Evolutionary conservation across 2,329 filamentous ascomycete species (phyloP), one percentile per base, ranked within the genome.

Genomic region (Colletotrichum shisoi): DNA sequence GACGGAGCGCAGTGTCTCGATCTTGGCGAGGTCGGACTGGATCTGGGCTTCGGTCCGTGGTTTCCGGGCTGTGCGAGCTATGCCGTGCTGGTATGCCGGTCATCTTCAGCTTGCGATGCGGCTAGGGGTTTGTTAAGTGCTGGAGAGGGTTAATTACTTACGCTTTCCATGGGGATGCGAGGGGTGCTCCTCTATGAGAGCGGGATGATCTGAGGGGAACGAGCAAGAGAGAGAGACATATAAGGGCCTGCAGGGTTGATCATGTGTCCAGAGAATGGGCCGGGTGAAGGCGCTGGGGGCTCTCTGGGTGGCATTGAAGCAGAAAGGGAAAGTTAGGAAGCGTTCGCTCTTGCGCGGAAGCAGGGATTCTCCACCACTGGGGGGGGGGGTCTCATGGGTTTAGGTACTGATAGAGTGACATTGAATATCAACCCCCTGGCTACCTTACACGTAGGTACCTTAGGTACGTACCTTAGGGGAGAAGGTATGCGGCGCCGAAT

Each of bases 21-120:
- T 96, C 77, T 91, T 91, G 72, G 87, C 86, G 63, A 88, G 83
- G 77, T 96, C 92, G 76, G 89, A 86, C 71, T 87, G 83, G 65
- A 86, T 86, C 75, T 91, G 87, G 75, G 92, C 87, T 73, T 91
- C 88, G 72, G 90, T 91, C 71, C 85, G 84, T 73, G 79, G 81
- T 51, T 74, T 72, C 72, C 84, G 82, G 69, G 85, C 83, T 69
- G 86, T 84, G 75, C 93, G 91, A 74, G 91, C 87, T 77, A 96
- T 85, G 76, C 92, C 93, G 85, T 97, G 94, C 93, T 97, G 2
- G 31, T 9, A 80, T 40, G 17, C 17, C 37, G 31, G 61, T 62
- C 13, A 53, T 69, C 13, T 52, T 69, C 13, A 69, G 68, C 49
- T 52, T 57, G 6, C 15, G 56, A 44, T 60, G 37, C 24, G 13